Percentiles rank a stretch among this genome's conserved stretches.
phyloP scores from a whole-genome alignment of 345 rosid species.

The Eucalyptus polybractea region DNA sequence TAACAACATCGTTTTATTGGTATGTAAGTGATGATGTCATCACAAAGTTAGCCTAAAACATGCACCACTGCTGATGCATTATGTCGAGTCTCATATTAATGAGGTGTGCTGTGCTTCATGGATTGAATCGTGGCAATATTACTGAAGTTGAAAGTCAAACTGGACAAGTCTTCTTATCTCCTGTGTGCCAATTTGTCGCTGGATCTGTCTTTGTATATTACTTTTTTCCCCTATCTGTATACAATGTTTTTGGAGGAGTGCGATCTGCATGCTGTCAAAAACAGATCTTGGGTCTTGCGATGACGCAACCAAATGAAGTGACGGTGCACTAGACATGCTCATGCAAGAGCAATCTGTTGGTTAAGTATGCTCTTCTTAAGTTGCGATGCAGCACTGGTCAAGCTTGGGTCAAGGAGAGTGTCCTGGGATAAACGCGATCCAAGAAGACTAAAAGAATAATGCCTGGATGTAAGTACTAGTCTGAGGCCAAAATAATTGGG shows the following conservation, averaged over 20 bases:
- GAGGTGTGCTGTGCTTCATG: not conserved
- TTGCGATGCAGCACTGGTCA: not conserved
- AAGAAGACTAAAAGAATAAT: not conserved
- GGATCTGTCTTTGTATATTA: not conserved
- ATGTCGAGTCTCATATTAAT: not conserved
- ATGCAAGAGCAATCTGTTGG: not conserved
- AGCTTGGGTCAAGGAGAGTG: not conserved
- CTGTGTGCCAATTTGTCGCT: not conserved
- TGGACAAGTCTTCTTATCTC: not conserved
- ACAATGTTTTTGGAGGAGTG: not conserved
- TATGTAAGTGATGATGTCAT: not conserved
- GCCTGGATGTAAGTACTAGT: not conserved
- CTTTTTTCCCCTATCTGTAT: not conserved
- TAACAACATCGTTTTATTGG: not conserved
- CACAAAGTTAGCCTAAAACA: not conserved
- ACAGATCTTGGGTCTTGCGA: not conserved
- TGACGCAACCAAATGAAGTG: not conserved
- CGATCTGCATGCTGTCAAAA: not conserved
- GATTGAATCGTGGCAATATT: not conserved
- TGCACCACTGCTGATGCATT: not conserved
- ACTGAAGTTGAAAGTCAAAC: not conserved
- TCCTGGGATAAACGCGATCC: not conserved
- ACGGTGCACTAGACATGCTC: not conserved
- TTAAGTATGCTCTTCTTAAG: not conserved
- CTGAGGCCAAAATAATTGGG: not conserved